These are phyloP conservation scores for Boletus speciosus DNA, from an alignment of 768 basidiomycete species.

Conservation along the genomic window DNA sequence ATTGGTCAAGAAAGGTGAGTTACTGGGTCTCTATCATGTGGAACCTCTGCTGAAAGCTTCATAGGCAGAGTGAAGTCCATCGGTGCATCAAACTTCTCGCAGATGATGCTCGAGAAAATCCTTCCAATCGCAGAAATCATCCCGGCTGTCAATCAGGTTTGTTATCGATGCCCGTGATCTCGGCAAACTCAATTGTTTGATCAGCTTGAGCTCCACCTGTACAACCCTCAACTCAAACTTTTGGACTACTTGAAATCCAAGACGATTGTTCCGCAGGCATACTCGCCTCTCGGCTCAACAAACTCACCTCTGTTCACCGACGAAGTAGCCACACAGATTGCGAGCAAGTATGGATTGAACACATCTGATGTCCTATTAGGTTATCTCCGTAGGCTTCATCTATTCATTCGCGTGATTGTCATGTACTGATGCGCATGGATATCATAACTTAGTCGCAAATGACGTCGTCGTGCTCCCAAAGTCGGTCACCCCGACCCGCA, in stretches of 20 bases:
- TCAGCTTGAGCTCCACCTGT: conserved; percentile 71
- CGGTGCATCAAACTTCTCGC: conserved; percentile 76
- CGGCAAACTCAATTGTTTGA: neutral
- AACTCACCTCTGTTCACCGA: conserved; percentile 65
- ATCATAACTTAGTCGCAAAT: conserved; percentile 48
- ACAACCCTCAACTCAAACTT: conserved; percentile 72
- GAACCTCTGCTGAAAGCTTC: conserved; percentile 4
- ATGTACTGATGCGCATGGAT: neutral
- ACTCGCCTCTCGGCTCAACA: conserved; percentile 75
- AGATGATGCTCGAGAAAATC: conserved; percentile 65
- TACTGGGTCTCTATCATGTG: neutral
- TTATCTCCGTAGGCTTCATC: conserved; percentile 48
- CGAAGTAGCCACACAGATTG: conserved; percentile 56
- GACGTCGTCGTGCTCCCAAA: conserved; percentile 69
- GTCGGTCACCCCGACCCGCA: conserved; percentile 69
- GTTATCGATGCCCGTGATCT: conserved; percentile 10
- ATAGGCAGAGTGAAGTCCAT: conserved; percentile 62
- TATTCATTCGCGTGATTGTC: conserved; percentile 2
- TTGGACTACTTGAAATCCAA: conserved; percentile 59
- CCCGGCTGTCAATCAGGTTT: conserved; percentile 72
- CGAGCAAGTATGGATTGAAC: conserved; percentile 51
- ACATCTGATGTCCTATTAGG: conserved; percentile 59
- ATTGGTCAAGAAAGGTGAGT: conserved; percentile 56
- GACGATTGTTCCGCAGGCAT: conserved; percentile 70
- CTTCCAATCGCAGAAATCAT: conserved; percentile 62